phyloP scores from a whole-genome alignment of 1,284 basidiomycete genomes.

The Tylopilus orsonianus region DNA sequence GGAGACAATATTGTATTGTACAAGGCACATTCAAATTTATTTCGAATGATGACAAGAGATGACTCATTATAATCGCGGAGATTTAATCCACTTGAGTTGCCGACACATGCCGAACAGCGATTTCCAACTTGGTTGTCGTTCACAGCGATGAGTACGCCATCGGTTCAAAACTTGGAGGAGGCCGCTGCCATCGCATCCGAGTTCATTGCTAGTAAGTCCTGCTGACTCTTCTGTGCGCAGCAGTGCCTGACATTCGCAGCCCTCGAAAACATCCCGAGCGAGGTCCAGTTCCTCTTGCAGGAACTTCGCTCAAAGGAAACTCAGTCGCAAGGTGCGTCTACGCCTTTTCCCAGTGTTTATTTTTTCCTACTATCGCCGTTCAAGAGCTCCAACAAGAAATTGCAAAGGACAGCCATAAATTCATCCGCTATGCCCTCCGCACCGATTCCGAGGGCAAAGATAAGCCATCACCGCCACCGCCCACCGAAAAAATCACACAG shows the following conservation, averaged over 20 bases:
- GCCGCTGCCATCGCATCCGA: constrained; percentile 68
- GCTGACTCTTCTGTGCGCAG: background rate
- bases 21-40: background rate
- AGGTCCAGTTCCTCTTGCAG: constrained; percentile 68
- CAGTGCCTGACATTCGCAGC: constrained; percentile 34
- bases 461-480: constrained; percentile 32
- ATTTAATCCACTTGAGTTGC: constrained; percentile 16
- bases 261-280: constrained; percentile 74
- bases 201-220: constrained; percentile 62
- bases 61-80: constrained; percentile 29
- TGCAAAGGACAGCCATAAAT: constrained; percentile 50
- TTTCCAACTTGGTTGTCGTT: background rate
- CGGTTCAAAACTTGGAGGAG: constrained; percentile 51
- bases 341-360: background rate
- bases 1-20: background rate
- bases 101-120: constrained; percentile 14
- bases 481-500: constrained; percentile 33
- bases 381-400: constrained; percentile 57
- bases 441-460: constrained; percentile 30
- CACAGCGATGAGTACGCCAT: constrained; percentile 31
- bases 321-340: constrained; percentile 46
- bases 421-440: constrained; percentile 50
- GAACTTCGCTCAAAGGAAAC: constrained; percentile 67
- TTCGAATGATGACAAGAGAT: constrained; percentile 11
- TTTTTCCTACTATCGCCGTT: background rate